Conservation (phyloP, 2,329 filamentous ascomycete species). For the Davidsoniella eucalypti region DNA sequence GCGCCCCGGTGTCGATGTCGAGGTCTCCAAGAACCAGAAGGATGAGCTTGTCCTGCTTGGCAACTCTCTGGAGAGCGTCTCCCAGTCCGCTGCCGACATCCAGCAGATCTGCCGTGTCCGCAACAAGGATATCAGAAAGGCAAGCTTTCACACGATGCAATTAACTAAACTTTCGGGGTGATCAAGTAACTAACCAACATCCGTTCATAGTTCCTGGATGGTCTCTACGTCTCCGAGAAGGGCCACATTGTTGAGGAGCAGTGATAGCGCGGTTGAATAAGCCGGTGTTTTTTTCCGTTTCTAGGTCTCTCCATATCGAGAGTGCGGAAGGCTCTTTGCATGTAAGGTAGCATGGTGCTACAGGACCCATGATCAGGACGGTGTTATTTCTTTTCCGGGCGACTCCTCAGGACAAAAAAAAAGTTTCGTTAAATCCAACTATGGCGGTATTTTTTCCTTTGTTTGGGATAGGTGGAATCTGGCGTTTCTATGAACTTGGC, state of each 20-base stretch:
- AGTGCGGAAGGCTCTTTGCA: slow-evolving; percentile 47
- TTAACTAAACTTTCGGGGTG: neutral
- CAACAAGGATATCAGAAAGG: slow-evolving; percentile 99
- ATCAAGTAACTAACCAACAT: neutral
- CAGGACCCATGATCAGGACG: slow-evolving; percentile 18
- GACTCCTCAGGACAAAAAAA: slow-evolving; percentile 14
- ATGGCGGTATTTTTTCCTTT: slow-evolving; percentile 10
- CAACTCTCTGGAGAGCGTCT: slow-evolving; percentile 94
- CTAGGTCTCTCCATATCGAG: slow-evolving; percentile 34
- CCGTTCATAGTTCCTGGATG: slow-evolving; percentile 74
- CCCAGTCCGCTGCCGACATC: slow-evolving; percentile 96
- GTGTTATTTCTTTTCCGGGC: slow-evolving; percentile 15
- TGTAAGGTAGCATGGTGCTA: slow-evolving; percentile 39
- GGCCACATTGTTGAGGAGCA: slow-evolving; percentile 74
- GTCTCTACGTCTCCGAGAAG: slow-evolving; percentile 98
- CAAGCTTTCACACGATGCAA: slow-evolving; percentile 22
- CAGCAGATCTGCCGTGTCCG: slow-evolving; percentile 98
- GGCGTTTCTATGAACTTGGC: slow-evolving; percentile 1
- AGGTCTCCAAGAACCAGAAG: slow-evolving; percentile 84
- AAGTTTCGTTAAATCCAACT: slow-evolving; percentile 13
- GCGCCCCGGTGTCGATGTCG: slow-evolving; percentile 78
- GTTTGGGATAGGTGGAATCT: slow-evolving; percentile 6
- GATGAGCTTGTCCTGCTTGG: slow-evolving; percentile 87
- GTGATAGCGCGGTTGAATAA: slow-evolving; percentile 24
- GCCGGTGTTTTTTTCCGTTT: slow-evolving; percentile 37